Base-by-base conservation (phyloP, 2,329 filamentous ascomycete genomes). In the Sclerotinia glacialis region DNA sequence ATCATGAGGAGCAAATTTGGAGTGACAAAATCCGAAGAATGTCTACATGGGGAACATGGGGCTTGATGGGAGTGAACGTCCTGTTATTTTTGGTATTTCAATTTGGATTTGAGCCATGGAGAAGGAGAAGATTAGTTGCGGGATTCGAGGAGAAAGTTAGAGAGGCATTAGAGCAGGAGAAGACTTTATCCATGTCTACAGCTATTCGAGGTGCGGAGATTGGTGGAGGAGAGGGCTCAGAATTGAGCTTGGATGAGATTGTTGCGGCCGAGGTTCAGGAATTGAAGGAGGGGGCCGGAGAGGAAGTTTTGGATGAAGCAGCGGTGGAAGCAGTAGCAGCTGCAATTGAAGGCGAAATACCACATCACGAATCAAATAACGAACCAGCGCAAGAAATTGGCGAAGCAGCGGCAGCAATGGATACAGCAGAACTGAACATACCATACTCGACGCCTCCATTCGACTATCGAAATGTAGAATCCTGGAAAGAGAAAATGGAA, bases 1-100 rank as follows among this genome's bases (percentile, higher is more conserved):
- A 99, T 78, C 95, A 99, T 78, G 95, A 99, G 80, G 95, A 99
- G 81, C 95, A 99, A 80, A 96, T 99, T 66, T 99, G 95, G 95
- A 96, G 92, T 76, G 95, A 99, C 77, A 94, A 96, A 73, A 99
- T 99, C 76, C 85, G 95, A 46, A 85, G 95, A 71, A 97, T 97
- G 83, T 95, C 91, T 77, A 99, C 95, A 0, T 99, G 95, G 95
- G 94, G 96, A 46, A 99, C 95, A 0, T 98, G 96, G 88, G 95
- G 94, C 0, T 81, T 99, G 69, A 99, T 99, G 95, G 94, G 94
- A 31, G 86, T 98, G 75, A 99, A 99, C 76, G 91, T 98, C 42
- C 77, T 98, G 69, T 80, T 99, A 56, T 92, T 99, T 76, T 79
- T 99, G 64, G 83, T 93, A 23, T 88, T 96, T 72, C 89, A 97